phyloP scores from a whole-genome alignment of 768 basidiomycete genomes.

The Rhodotorula kratochvilovae region DNA sequence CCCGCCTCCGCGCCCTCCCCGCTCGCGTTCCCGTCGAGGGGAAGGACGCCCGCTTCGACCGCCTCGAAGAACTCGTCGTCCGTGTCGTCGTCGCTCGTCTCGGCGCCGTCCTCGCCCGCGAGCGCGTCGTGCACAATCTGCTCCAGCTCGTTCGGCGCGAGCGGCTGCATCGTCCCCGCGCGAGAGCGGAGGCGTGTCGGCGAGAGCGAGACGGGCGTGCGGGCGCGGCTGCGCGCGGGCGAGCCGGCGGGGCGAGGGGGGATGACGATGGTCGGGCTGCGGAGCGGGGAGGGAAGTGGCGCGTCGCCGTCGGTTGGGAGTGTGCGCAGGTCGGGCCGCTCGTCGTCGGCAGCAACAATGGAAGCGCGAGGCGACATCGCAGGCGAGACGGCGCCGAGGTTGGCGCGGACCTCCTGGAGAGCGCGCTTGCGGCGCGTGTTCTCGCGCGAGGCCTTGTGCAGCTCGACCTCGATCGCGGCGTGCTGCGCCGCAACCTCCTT shows the following conservation, averaged over 20 bases:
- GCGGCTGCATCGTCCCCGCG: conserved; percentile 22
- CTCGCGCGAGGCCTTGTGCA: conserved; percentile 52
- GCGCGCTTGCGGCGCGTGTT: conserved; percentile 42
- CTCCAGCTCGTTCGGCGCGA: conserved; percentile 41
- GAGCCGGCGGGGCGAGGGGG: conserved; percentile 4
- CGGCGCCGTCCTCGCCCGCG: conserved; percentile 43
- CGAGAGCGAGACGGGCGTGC: conserved; percentile 22
- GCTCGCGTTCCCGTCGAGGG: conserved; percentile 61
- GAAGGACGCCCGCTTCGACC: conserved; percentile 74
- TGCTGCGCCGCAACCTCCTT: conserved; percentile 80
- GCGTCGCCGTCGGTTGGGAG: conserved; percentile 11
- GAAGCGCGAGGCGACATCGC: conserved; percentile 10
- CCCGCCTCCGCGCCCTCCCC: conserved; percentile 52
- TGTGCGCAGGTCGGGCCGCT: neutral
- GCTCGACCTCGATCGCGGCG: conserved; percentile 72
- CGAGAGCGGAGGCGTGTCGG: conserved; percentile 26
- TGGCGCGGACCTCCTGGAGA: conserved; percentile 39
- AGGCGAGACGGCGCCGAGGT: conserved; percentile 14
- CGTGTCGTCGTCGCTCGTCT: conserved; percentile 46
- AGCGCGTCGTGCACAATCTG: conserved; percentile 46
- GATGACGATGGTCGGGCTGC: conserved; percentile 7
- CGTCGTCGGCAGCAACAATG: conserved; percentile 1
- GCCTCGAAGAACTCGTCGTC: conserved; percentile 97
- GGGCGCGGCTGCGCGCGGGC: conserved; percentile 13
- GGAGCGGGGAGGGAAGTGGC: conserved; percentile 9